Evolutionary conservation across 139 green algal genomes (phyloP).

Genomic region (Pseudopediastrum boryanum): DNA sequence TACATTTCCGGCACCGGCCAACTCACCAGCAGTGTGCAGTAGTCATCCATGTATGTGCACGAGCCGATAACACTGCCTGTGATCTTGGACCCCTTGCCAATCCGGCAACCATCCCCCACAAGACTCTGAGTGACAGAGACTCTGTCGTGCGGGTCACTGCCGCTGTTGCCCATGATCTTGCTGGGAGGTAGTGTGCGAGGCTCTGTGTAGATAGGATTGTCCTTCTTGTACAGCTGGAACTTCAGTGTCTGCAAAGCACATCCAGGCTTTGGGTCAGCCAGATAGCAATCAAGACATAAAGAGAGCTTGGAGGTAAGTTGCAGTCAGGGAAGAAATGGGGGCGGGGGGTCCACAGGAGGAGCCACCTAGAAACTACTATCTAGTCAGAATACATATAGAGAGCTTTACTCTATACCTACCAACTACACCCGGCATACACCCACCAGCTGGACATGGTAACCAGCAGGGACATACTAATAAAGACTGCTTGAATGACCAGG

Average conservation of each 20-base stretch:
- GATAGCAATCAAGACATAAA: neutral
- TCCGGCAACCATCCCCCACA: conserved; percentile 56
- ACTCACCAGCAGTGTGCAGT: conserved; percentile 31
- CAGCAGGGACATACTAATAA: too few species aligned
- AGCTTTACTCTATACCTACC: too few species aligned
- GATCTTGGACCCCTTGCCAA: conserved; percentile 47
- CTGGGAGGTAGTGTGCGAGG: conserved; percentile 90
- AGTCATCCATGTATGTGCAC: conserved; percentile 20
- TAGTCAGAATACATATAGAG: too few species aligned
- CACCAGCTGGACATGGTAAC: too few species aligned
- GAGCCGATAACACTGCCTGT: conserved; percentile 31
- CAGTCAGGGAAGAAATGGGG: too few species aligned
- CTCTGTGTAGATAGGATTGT: conserved; percentile 91
- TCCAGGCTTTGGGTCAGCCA: neutral
- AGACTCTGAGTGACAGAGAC: conserved; percentile 44
- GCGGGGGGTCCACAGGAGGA: too few species aligned
- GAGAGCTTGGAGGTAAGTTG: too few species aligned
- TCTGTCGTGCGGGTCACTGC: conserved; percentile 7
- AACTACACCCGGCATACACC: too few species aligned
- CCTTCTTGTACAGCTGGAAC: conserved; percentile 70
- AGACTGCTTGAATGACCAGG: too few species aligned
- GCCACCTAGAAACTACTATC: too few species aligned
- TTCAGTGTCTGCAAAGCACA: conserved; percentile 41
- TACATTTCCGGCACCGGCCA: too few species aligned
- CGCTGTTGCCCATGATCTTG: conserved; percentile 65